Evolutionary conservation across 1,139 yeast species (phyloP), one percentile per base, ranked within the genome.

Genomic region (Saccharomyces hybrid): DNA sequence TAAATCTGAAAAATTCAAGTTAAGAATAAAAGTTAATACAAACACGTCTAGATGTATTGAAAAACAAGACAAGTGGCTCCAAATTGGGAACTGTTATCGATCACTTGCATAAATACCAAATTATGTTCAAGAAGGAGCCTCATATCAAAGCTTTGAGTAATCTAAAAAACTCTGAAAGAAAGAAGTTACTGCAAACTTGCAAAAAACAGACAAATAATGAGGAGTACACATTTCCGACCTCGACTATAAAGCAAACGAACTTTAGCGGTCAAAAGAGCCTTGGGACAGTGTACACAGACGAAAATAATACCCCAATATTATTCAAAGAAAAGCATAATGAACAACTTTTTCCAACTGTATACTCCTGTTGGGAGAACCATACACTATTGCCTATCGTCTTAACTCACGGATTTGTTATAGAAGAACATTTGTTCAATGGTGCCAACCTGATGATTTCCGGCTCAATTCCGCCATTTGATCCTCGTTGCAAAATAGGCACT

Each of bases 391-490:
- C 96, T 0, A 67, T 77, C 2, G 79, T 91, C 2, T 70, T 74
- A 54, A 91, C 97, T 0, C 93, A 88, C 66, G 81, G 81, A 11
- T 81, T 78, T 62, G 96, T 93, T 2, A 76, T 91, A 19, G 80
- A 80, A 55, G 74, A 67, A 14, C 62, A 66, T 29, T 57, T 75
- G 16, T 71, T 90, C 29, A 82, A 80, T 57, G 97, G 97, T 7
- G 97, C 98, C 0, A 86, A 91, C 67, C 75, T 93, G 63, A 91
- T 93, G 97, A 75, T 88, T 38, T 95, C 96, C 0, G 99, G 99
- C 0, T 82, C 93, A 2, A 75, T 87, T 5, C 87, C 89, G 0
- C 96, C 96, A 0, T 84, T 86, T 64, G 89, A 86, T 50, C 52
- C 61, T 0, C 52, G 60, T 2, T 60, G 81, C 3, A 64, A 62